Base-by-base conservation (phyloP, 192 early-diverging fungal species). In the Podila horticola region DNA sequence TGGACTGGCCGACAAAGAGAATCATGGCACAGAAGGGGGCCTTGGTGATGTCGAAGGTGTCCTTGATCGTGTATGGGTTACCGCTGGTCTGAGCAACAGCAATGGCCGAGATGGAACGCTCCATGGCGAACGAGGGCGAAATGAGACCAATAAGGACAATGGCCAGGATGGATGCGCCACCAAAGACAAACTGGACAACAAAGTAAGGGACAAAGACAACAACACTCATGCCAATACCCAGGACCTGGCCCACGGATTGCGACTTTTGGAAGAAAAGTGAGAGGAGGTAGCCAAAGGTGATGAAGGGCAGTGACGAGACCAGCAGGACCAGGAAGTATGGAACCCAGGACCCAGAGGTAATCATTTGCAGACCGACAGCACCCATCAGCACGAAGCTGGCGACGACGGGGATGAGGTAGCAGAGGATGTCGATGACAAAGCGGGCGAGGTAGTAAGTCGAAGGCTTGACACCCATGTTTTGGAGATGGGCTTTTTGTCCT, bases 1-100 rank as follows among this genome's bases (percentile, higher is more conserved):
- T 57, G 1, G 89, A 84, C 60, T 86, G 72, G 26, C 85, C 88
- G 17, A 93, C 92, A 29, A 95, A 82, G 49, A 92, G 86, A 50
- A 86, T 74, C 74, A 94, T 86, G 38, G 89, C 84, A 41, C 91
- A 88, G 30, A 95, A 84, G 4, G 93, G 91, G 29, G 92, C 87
- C 4, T 89, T 88, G 7, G 84, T 88, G 41, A 89, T 85, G 62
- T 91, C 83, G 69, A 93, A 90, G 15, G 89, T 85, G 74, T 93
- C 82, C 17, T 33, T 88, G 45, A 93, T 87, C 71, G 93, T 89
- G 82, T 94, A 95, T 31, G 86, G 84, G 1, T 64, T 33, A 3
- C 87, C 86, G 1, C 82, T 60, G 41, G 89, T 88, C 24, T 84
- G 83, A 12, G 79, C 67, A 17, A 86, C 71, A 45, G 82, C 66